Evolutionary conservation across 1,284 basidiomycete species (phyloP), one percentile per base, ranked within the genome.

Genomic region (Rhizoctonia solani): DNA sequence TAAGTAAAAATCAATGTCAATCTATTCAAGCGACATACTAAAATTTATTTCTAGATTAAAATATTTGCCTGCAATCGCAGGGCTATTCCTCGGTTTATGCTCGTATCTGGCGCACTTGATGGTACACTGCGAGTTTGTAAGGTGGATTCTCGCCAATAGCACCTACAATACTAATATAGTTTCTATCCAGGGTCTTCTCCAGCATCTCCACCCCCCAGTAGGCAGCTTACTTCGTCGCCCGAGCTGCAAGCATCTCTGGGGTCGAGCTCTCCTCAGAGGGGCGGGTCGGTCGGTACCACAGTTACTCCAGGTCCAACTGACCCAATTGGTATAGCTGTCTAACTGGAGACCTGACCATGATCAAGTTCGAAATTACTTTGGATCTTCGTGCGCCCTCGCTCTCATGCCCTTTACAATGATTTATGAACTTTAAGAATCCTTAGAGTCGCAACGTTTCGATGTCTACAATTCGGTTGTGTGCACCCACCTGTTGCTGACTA

Each of bases 41-140:
- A 81, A 85, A 34, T 84, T 86, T 72, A 80, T 50, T 16, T 66
- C 78, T 16, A 79, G 83, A 56, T 91, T 65, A 90, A 89, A 11
- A 89, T 87, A 71, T 83, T 91, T 50, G 87, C 87, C 16, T 91
- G 89, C 87, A 91, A 90, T 74, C 83, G 82, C 69, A 81, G 82
- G 1, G 81, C 82, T 4, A 84, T 81, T 0, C 81, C 88, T 42
- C 85, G 85, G 0, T 89, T 87, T 79, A 89, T 90, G 87, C 86
- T 91, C 71, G 87, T 89, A 2, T 88, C 88, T 0, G 89, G 89
- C 37, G 85, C 84, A 67, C 88, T 90, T 72, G 89, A 91, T 70
- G 89, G 89, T 49, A 83, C 81, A 1, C 81, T 91, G 34, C 79
- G 85, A 42, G 83, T 91, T 66, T 91, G 89, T 63, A 27, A 52